phyloP scores from a whole-genome alignment of 768 basidiomycete genomes.

The Antrodiella citrinella region DNA sequence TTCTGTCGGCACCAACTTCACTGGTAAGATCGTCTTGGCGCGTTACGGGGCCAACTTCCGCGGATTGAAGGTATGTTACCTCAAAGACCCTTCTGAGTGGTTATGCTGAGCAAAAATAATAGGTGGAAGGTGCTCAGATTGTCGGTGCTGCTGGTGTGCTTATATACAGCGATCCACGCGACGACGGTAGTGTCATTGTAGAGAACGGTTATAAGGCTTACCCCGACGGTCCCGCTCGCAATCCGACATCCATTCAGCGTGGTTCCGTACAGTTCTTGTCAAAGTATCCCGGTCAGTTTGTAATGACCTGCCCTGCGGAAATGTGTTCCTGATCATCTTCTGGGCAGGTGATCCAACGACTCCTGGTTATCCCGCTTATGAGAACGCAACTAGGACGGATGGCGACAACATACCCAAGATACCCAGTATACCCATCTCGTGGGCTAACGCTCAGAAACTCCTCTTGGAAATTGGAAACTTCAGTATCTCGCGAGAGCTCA shows the following conservation, averaged over 20 bases:
- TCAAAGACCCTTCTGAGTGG: neutral
- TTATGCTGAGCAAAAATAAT: no score
- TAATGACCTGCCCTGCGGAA: slow-evolving; percentile 35
- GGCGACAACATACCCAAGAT: slow-evolving; percentile 61
- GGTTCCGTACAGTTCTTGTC: slow-evolving; percentile 74
- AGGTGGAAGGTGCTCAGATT: slow-evolving; percentile 81
- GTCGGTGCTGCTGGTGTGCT: slow-evolving; percentile 70
- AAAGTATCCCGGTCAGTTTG: slow-evolving; percentile 35
- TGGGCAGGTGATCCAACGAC: slow-evolving; percentile 63
- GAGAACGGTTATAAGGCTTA: slow-evolving; percentile 66
- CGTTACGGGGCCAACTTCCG: slow-evolving; percentile 75
- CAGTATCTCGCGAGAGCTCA: slow-evolving; percentile 20
- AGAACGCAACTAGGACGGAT: slow-evolving; percentile 59
- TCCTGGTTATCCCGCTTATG: slow-evolving; percentile 82
- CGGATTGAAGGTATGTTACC: slow-evolving; percentile 64
- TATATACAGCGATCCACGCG: slow-evolving; percentile 81
- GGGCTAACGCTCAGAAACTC: slow-evolving; percentile 67
- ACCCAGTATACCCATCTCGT: slow-evolving; percentile 86
- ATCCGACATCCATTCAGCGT: slow-evolving; percentile 76
- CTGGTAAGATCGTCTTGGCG: slow-evolving; percentile 68
- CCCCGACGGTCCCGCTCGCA: slow-evolving; percentile 83
- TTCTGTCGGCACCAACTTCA: slow-evolving; percentile 59
- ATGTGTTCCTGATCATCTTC: neutral
- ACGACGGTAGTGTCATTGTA: slow-evolving; percentile 73
- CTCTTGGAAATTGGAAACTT: slow-evolving; percentile 39